Evolutionary conservation across 495 filamentous ascomycete genomes (phyloP).

Genomic region (Penicillium parvum): DNA sequence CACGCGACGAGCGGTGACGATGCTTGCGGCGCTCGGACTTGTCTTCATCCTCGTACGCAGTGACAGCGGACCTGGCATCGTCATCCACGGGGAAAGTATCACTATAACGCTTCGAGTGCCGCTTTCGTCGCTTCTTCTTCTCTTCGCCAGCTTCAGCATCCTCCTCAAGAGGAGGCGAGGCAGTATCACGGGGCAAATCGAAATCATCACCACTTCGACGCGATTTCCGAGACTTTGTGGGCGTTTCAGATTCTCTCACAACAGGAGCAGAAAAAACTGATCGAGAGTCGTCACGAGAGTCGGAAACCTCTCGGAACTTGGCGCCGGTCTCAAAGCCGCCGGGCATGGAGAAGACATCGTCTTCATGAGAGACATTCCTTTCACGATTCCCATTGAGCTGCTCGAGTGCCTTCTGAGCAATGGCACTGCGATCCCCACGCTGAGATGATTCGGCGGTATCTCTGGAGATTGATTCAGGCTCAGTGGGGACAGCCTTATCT

Average conservation of each 20-base stretch:
- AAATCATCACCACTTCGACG: constrained; percentile 21
- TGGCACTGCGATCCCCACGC: constrained; percentile 12
- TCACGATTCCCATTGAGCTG: constrained; percentile 20
- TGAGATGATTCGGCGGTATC: constrained; percentile 3
- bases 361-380: constrained; percentile 13
- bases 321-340: constrained; percentile 36
- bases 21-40: constrained; percentile 19
- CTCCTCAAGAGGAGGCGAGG: not conserved
- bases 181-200: constrained; percentile 6
- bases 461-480: constrained; percentile 15
- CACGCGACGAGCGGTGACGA: constrained; percentile 14
- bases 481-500: constrained; percentile 19
- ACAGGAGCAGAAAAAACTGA: constrained; percentile 27
- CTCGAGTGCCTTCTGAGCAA: constrained; percentile 30
- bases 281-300: constrained; percentile 11
- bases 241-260: constrained; percentile 12
- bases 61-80: constrained; percentile 17
- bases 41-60: constrained; percentile 13
- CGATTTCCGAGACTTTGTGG: constrained; percentile 19
- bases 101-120: constrained; percentile 30
- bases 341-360: constrained; percentile 37
- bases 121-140: constrained; percentile 23
- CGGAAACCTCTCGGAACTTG: constrained; percentile 7
- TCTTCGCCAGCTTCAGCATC: constrained; percentile 14
- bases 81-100: constrained; percentile 14